A percentile compares a stretch with the other conserved stretches of the same genome.
Conservation (phyloP, 257 asterid species). For the Craterostigma plantagineum region DNA sequence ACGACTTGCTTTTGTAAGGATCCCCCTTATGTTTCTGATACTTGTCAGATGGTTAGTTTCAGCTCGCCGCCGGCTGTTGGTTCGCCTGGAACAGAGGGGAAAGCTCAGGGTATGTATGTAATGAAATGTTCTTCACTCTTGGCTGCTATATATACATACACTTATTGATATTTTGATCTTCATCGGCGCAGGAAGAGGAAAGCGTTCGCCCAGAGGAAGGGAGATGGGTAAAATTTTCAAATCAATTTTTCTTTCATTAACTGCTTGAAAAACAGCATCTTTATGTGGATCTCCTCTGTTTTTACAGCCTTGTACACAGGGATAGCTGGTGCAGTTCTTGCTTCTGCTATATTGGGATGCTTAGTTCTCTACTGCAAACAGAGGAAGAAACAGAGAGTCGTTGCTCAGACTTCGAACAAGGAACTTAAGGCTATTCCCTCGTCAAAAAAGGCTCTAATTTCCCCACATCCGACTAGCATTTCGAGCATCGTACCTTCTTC, state of each 20-base stretch:
- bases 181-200: constrained; percentile 10
- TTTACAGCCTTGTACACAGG: too few relatives aligned
- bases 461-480: constrained; percentile 19
- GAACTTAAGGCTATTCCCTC: constrained; percentile 22
- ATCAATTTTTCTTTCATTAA: neutral
- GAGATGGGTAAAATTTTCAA: neutral
- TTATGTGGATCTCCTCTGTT: too few relatives aligned
- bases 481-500: constrained; percentile 26
- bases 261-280: neutral
- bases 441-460: constrained; percentile 15
- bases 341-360: constrained; percentile 18
- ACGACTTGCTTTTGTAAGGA: constrained; percentile 37
- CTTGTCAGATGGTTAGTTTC: too few relatives aligned
- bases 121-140: constrained; percentile 15
- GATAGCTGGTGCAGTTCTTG: neutral
- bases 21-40: constrained; percentile 15
- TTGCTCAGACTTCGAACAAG: constrained; percentile 14
- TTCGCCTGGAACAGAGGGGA: too few relatives aligned
- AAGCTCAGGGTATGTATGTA: too few relatives aligned
- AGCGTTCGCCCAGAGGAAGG: neutral
- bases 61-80: too few relatives aligned
- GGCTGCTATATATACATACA: constrained; percentile 1
- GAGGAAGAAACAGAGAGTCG: constrained; percentile 20
- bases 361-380: constrained; percentile 15
- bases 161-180: too few relatives aligned